Base-by-base conservation (phyloP, 1,284 basidiomycete genomes). In the Ceraceosorus guamensis region DNA sequence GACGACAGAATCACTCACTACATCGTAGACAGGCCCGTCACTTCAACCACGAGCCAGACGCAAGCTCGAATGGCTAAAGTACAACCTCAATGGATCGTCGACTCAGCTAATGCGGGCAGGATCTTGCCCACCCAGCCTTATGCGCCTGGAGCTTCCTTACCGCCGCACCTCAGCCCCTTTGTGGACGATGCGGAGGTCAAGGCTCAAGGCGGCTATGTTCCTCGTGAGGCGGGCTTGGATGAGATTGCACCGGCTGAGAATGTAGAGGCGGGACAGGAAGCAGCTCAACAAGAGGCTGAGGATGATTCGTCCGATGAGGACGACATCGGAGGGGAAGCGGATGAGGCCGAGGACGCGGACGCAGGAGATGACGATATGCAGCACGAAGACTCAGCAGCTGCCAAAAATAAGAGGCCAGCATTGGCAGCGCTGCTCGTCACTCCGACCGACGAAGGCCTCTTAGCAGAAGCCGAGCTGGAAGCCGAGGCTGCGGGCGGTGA, bases 41-140 rank as follows among this genome's bases (percentile, higher is more conserved):
- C 73, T 2, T 70, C 74, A 3, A 56, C 60, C 16, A 54, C 32
- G 57, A 60, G 4, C 62, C 57, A 18, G 32, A 63, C 32, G 61
- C 11, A 14, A 7, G 70, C 66, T 48, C 83, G 85, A 74, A 83
- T 92, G 67, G 89, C 89, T 68, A 90, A 88, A 78, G 83, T 98
- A 7, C 95, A 98, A 78, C 95, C 95, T 14, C 95, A 98, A 78
- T 98, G 95, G 93, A 83, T 97, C 32, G 88, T 92, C 37, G 95
- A 99, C 78, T 95, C 88, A 74, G 85, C 95, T 72, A 98, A 98
- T 77, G 83, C 85, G 24, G 84, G 85, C 16, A 89, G 83, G 76
- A 82, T 96, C 55, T 81, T 97, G 35, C 82, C 90, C 0, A 88
- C 92, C 67, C 91, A 87, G 57, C 81, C 84, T 48, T 98, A 98